Base-by-base conservation (phyloP, 2,329 filamentous ascomycete genomes). In the Coniochaeta hoffmannii region DNA sequence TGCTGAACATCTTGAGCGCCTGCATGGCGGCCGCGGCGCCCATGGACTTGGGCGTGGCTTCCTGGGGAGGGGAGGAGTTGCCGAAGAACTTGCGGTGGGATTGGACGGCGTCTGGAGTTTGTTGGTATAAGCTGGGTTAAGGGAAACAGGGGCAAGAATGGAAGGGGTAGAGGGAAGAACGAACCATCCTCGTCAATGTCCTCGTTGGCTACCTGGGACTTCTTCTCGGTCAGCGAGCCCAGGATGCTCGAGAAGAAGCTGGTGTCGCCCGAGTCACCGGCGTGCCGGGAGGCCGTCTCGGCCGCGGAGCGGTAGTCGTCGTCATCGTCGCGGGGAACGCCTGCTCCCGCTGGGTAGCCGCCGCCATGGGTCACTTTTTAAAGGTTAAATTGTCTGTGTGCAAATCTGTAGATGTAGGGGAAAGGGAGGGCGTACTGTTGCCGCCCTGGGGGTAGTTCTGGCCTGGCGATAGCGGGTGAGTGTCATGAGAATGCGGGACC, bases 1-100 rank as follows among this genome's bases (percentile, higher is more conserved):
- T 76, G 35, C 79, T 83, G 71, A 96, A 96, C 76, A 87, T 82
- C 76, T 92, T 91, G 61, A 92, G 70, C 0, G 89, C 89, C 70
- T 92, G 86, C 81, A 92, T 85, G 17, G 89, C 90, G 58, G 89
- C 89, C 53, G 92, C 86, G 63, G 78, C 73, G 65, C 92, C 89
- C 70, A 82, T 83, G 65, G 71, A 77, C 59, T 69, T 70, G 52
- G 77, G 73, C 55, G 80, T 75, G 35, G 77, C 73, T 62, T 76
- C 65, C 62, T 72, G 69, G 59, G 72, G 68, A 32, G 75, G 70
- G 55, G 76, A 70, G 22, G 77, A 74, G 53, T 70, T 70, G 32
- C 79, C 81, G 67, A 91, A 96, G 65, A 87, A 82, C 57, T 87
- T 79, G 73, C 91, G 80, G 74, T 97, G 90, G 61, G 88, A 82